Base-by-base conservation (phyloP, 495 filamentous ascomycete species). In the Clohesyomyces aquaticus region DNA sequence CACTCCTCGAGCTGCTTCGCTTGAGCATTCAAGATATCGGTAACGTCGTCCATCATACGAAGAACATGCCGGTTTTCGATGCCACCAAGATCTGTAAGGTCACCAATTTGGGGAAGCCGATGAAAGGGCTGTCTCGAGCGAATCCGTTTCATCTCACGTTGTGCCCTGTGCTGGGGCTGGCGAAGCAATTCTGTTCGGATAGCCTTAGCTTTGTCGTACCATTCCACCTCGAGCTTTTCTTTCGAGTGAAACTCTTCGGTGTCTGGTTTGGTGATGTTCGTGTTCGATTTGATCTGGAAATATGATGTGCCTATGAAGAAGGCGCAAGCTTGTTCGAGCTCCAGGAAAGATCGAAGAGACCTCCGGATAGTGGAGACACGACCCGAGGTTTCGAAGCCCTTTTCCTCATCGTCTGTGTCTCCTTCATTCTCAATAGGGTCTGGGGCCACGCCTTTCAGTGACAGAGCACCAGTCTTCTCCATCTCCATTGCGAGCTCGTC, bases 271-370 rank as follows among this genome's bases (percentile, higher is more conserved):
- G 83, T 89, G 45, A 84, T 71, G n/a, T 80, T 76, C 28, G 82
- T 72, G 54, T 93, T 82, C 0, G 79, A 78, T 68, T 94, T 96
- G 49, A 94, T 86, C 71, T 96, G 89, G 70, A 82, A 96, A 61
- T 88, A 89, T 0, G 83, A 87, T 63, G 91, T 96, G 26, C 85
- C 91, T 18, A 86, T 85, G 72, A 95, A 96, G 73, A 96, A 98
- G 0, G 83, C 79, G 42, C 88, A 91, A 60, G 86, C 84, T 68
- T 97, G 93, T 63, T 93, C 83, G 41, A 96, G 71, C 72, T 95
- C 90, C 2, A 97, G 80, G 19, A 91, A 84, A 38, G 76, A 74
- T 18, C 91, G 83, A 1, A 98, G 79, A 43, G 83, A 82, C 43
- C 87, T 85, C 28, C 85, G 83, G 46, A 83, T 81, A n/a, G 83